phyloP scores from a whole-genome alignment of 2,329 filamentous ascomycete species.

The Ophiocordyceps sinensis region DNA sequence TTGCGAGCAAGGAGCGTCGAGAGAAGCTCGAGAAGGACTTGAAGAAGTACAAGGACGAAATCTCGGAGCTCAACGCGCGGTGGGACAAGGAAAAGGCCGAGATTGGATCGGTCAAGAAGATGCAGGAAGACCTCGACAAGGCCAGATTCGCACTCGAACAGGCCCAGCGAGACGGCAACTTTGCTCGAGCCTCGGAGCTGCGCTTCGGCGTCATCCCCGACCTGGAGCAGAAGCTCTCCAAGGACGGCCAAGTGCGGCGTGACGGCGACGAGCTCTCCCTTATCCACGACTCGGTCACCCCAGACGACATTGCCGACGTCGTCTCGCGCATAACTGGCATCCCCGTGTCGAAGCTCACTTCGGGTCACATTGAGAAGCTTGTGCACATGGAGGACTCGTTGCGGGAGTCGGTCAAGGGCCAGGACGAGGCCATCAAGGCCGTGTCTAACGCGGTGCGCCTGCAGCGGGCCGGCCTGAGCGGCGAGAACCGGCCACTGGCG shows the following conservation, averaged over 20 bases:
- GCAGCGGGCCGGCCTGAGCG: constrained; percentile 81
- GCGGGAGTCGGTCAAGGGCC: constrained; percentile 70
- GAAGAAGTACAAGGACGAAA: constrained; percentile 64
- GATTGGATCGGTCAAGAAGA: constrained; percentile 74
- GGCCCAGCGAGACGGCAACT: constrained; percentile 77
- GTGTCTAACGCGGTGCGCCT: constrained; percentile 88
- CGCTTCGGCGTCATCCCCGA: constrained; percentile 76
- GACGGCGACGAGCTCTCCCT: constrained; percentile 36
- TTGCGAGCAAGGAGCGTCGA: constrained; percentile 73
- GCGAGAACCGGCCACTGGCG: constrained; percentile 80
- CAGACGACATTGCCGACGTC: constrained; percentile 86
- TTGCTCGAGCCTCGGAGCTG: constrained; percentile 78
- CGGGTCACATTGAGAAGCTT: constrained; percentile 86
- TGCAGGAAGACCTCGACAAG: constrained; percentile 77
- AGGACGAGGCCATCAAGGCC: constrained; percentile 83
- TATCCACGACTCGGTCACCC: constrained; percentile 86
- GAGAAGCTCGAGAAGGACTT: constrained; percentile 72
- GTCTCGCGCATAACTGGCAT: constrained; percentile 88
- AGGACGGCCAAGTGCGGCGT: constrained; percentile 43
- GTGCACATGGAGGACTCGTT: constrained; percentile 92
- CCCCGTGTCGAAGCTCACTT: constrained; percentile 80
- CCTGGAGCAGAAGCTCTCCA: constrained; percentile 65
- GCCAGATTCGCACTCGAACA: constrained; percentile 75
- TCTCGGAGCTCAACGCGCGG: constrained; percentile 56
- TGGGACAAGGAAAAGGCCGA: constrained; percentile 87